Evolutionary conservation across 768 basidiomycete genomes (phyloP).

Genomic region (Collybia mongolica): DNA sequence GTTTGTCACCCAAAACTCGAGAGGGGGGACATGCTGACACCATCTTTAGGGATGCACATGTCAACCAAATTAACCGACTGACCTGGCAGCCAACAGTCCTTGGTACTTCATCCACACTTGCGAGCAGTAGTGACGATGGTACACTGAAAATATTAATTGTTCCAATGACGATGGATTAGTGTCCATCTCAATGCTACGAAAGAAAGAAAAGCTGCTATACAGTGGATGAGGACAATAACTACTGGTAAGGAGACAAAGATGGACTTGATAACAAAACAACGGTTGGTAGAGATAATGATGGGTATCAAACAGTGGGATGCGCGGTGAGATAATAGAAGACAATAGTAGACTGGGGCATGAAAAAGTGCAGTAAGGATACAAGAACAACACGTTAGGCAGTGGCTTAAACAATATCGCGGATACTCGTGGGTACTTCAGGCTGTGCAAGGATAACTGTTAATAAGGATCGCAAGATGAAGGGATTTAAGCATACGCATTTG

Average conservation of each 20-base stretch:
- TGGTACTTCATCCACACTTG: conserved; percentile 50
- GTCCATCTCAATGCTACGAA: conserved; percentile 41
- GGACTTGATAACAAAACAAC: conserved; percentile 62
- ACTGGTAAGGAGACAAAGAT: conserved; percentile 15
- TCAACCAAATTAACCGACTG: conserved; percentile 76
- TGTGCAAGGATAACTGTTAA: conserved; percentile 31
- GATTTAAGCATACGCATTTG: conserved; percentile 73
- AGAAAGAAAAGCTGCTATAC: conserved; percentile 60
- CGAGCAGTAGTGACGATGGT: conserved; percentile 92
- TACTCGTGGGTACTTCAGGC: conserved; percentile 90
- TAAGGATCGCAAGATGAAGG: neutral
- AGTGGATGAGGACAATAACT: conserved; percentile 47
- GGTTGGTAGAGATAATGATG: conserved; percentile 42
- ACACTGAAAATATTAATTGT: conserved; percentile 77
- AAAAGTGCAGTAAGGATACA: conserved; percentile 81
- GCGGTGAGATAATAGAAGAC: conserved; percentile 45
- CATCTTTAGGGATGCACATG: conserved; percentile 60
- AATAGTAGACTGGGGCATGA: conserved; percentile 33
- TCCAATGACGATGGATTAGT: conserved; percentile 49
- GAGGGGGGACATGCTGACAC: conserved; percentile 2
- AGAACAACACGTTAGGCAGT: conserved; percentile 52
- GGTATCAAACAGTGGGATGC: conserved; percentile 70
- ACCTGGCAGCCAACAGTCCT: conserved; percentile 65
- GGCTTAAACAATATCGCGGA: conserved; percentile 83
- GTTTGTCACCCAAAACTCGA: conserved; percentile 35